A percentile compares a stretch with the other conserved stretches of the same genome.
phyloP scores from a whole-genome alignment of 768 basidiomycete species.

The Rickenella mellea region DNA sequence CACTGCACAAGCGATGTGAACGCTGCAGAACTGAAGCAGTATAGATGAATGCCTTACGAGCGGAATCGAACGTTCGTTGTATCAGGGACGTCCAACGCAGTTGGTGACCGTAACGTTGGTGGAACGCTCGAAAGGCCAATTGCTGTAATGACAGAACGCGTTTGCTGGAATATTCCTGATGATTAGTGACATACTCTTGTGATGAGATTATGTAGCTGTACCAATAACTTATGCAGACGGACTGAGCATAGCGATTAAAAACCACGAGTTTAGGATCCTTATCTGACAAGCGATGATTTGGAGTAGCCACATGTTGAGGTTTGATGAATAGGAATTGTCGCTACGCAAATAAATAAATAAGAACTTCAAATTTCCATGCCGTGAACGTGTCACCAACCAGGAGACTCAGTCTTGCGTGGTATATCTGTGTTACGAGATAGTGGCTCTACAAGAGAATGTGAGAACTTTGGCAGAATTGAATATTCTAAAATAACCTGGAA shows the following conservation, averaged over 20 bases:
- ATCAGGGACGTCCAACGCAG: constrained; percentile 8
- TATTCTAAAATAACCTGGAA: constrained; percentile 10
- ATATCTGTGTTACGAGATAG: no score
- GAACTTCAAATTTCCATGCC: no score
- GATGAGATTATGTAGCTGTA: no score
- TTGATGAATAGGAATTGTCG: no score
- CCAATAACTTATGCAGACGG: constrained; percentile 3
- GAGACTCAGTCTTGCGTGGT: no score
- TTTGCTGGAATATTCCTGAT: constrained; percentile 9
- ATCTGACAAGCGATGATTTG: no score
- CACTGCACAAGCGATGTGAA: constrained; percentile 6
- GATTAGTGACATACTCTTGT: background rate
- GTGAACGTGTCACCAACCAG: no score
- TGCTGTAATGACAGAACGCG: constrained; percentile 10
- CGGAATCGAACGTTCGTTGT: constrained; percentile 8
- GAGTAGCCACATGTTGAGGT: no score
- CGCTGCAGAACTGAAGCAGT: background rate
- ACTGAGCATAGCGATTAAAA: constrained; percentile 1
- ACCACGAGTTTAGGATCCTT: no score
- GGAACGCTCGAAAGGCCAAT: constrained; percentile 4
- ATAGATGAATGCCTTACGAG: constrained; percentile 8
- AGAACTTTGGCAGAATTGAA: constrained; percentile 5
- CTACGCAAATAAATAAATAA: no score
- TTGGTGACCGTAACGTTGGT: no score
- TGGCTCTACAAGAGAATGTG: no score